Evolutionary conservation across 2,329 filamentous ascomycete species (phyloP).

Genomic region (Pseudocercospora musae): DNA sequence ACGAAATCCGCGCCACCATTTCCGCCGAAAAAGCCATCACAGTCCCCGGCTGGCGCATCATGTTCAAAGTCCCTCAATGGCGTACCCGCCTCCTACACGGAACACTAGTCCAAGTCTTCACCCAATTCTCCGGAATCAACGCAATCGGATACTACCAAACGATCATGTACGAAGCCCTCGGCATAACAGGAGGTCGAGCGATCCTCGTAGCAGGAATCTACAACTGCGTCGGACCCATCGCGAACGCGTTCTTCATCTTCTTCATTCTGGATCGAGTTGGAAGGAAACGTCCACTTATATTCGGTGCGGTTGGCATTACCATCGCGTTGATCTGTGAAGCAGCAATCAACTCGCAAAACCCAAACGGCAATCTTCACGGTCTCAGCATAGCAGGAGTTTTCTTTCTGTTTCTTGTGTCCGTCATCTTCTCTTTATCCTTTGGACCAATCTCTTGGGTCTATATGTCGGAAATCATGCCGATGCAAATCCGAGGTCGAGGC

Average conservation of each 20-base stretch:
- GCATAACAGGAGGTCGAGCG: constrained; percentile 52
- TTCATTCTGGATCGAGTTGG: constrained; percentile 56
- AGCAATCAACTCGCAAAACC: constrained; percentile 53
- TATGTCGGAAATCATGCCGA: constrained; percentile 63
- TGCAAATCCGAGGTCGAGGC: constrained; percentile 61
- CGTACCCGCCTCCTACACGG: constrained; percentile 61
- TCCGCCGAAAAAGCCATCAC: constrained; percentile 56
- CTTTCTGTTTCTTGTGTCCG: constrained; percentile 61
- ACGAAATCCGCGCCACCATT: constrained; percentile 61
- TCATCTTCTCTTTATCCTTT: constrained; percentile 59
- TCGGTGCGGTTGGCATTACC: constrained; percentile 54
- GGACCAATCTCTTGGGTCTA: constrained; percentile 63
- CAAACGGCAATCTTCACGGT: constrained; percentile 40
- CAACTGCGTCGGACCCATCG: constrained; percentile 57
- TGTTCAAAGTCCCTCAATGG: constrained; percentile 59
- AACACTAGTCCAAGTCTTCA: constrained; percentile 61
- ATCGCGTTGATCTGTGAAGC: constrained; percentile 60
- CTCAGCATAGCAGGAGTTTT: constrained; percentile 61
- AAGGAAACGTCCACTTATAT: constrained; percentile 52
- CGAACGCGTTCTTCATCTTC: constrained; percentile 59
- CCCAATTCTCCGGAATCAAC: constrained; percentile 62
- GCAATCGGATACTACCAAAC: constrained; percentile 63
- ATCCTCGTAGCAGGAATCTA: constrained; percentile 60
- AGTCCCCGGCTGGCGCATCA: constrained; percentile 52
- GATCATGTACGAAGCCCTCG: constrained; percentile 56